A percentile compares a stretch with the other conserved stretches of the same genome.
These are phyloP conservation scores for Kodamaea alishanica DNA, from an alignment of 1,139 yeast species.

Conservation along the genomic window DNA sequence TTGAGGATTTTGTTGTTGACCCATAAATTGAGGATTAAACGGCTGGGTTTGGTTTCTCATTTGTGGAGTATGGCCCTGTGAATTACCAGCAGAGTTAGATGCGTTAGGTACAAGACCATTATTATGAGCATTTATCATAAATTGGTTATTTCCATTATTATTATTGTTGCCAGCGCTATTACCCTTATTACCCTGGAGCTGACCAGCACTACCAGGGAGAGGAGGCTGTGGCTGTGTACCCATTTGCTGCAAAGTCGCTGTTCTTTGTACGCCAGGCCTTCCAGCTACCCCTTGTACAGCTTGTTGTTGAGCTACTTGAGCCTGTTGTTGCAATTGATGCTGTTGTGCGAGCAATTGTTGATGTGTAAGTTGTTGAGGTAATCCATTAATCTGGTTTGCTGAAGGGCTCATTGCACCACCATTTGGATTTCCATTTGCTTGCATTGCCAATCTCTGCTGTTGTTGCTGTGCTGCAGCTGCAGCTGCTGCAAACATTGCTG, in stretches of 20 bases:
- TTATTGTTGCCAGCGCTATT: conserved; percentile 6
- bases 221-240: conserved; percentile 2
- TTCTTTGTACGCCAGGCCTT: conserved; percentile 24
- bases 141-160: conserved; percentile 2
- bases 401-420: conserved; percentile 14
- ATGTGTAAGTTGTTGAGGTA: conserved; percentile 12
- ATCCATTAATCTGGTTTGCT: conserved; percentile 11
- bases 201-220: conserved; percentile 1
- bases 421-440: conserved; percentile 5
- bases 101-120: conserved; percentile 26
- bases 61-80: conserved; percentile 30
- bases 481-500: conserved; percentile 14
- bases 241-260: conserved; percentile 4
- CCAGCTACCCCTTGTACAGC: conserved; percentile 11
- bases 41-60: conserved; percentile 26
- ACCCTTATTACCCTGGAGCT: conserved; percentile 1
- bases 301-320: not conserved
- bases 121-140: conserved; percentile 20
- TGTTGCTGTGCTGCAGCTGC: conserved; percentile 15
- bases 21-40: conserved; percentile 5
- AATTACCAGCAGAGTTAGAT: conserved; percentile 18
- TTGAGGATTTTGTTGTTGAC: conserved; percentile 7
- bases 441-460: conserved; percentile 10
- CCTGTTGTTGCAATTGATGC: conserved; percentile 12
- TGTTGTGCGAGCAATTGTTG: conserved; percentile 15